Evolutionary conservation across 768 basidiomycete genomes (phyloP), one percentile per base, ranked within the genome.

Genomic region (Tulasnella sp.): DNA sequence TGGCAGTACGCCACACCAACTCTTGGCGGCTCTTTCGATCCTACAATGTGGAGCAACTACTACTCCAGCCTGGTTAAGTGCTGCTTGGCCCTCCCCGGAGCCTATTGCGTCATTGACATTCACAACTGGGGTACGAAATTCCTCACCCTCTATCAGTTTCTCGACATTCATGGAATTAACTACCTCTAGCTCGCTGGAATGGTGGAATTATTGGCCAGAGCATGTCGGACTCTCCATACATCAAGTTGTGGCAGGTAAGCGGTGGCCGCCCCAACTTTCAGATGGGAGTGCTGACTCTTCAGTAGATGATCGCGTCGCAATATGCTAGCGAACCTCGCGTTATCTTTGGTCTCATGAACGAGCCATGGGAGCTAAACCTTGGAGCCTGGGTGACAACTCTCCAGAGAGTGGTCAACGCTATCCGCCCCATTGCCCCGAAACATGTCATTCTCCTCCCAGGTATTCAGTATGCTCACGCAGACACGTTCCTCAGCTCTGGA

Each of bases 361-460:
- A 89, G 84, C 89, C 89, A 7, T 88, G 89, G 81, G 88, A 89
- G 79, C 81, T 89, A 85, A 46, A 24, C 81, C 82, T 87, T 76
- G 82, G 72, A 74, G 83, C 84, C n/a, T 87, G 86, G 87, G 87
- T 83, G 12, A 83, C 83, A 80, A 83, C 85, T 77, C 83, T 85
- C 31, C 88, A 89, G 77, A 85, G 84, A 54, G 86, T 85, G 28
- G 87, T 89, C 80, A 88, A 86, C 80, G 87, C 88, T 11, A 86
- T 89, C 81, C 87, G 88, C 75, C 54, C 88, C 0, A 88, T 88
- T 20, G 86, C 89, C 4, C 86, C 83, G 9, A 81, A 83, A 28
- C 88, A 89, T 82, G 85, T 84, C 83, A 86, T 89, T 69, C 86
- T 88, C 31, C 85, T 89, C 64, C 89, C 89, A 1, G 89, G 89